A percentile compares a stretch with the other conserved stretches of the same genome.
Conservation (phyloP, 805 yeast species). For the Saturnispora ahearnii region DNA sequence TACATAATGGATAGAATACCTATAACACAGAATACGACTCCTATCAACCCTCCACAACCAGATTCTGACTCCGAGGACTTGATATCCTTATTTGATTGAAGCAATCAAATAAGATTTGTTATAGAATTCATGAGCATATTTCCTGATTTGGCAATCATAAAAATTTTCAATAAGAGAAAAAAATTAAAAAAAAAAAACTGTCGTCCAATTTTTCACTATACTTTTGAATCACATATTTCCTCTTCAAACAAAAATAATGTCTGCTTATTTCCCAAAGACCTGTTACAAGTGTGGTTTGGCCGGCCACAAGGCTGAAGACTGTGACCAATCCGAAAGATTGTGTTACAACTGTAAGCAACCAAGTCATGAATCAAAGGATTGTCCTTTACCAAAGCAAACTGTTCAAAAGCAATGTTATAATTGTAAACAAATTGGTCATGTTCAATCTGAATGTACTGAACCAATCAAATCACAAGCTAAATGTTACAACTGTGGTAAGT, state of each 20-base stretch:
- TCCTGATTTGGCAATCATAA: not conserved
- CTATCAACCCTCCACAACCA: too few species aligned
- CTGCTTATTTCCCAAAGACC: constrained; percentile 42
- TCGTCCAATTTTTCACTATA: not conserved
- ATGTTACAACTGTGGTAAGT: constrained; percentile 71
- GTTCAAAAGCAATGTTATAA: constrained; percentile 85
- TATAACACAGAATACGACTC: not conserved
- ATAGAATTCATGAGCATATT: not conserved
- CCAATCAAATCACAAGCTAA: constrained; percentile 49
- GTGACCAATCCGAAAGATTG: constrained; percentile 74
- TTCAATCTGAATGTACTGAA: constrained; percentile 74
- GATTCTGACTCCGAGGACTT: not conserved
- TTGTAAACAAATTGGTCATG: constrained; percentile 87
- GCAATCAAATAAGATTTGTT: not conserved
- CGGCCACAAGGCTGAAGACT: constrained; percentile 85
- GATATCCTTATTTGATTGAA: not conserved
- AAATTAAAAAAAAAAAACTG: not conserved
- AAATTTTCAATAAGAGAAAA: not conserved
- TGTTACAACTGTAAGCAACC: constrained; percentile 91
- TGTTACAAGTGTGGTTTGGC: constrained; percentile 89
- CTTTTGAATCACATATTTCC: not conserved
- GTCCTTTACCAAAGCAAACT: constrained; percentile 82
- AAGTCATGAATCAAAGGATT: constrained; percentile 82
- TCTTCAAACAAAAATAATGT: constrained; percentile 1
- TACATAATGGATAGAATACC: constrained; percentile 26